These are phyloP conservation scores for Tubosaeta sp. DNA, from an alignment of 768 basidiomycete species.

Conservation along the genomic window DNA sequence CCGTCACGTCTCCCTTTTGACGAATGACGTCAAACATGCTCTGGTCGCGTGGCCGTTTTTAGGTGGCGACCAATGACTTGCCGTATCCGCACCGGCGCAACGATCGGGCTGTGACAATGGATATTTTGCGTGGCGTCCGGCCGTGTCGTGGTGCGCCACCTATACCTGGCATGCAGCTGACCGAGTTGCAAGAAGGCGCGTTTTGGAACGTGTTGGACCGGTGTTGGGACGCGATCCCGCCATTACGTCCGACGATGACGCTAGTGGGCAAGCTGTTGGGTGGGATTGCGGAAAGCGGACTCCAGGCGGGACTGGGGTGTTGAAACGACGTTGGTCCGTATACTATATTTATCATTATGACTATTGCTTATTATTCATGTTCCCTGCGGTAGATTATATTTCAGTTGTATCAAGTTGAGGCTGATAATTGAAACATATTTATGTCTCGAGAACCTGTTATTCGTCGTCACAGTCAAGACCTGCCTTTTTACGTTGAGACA, in stretches of 20 bases:
- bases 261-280: conserved; percentile 26
- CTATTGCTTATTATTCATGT: no score
- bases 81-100: conserved; percentile 53
- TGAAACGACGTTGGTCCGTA: no score
- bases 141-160: conserved; percentile 36
- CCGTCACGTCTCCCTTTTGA: not conserved
- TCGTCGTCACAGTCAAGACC: conserved; percentile 18
- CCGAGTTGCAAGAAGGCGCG: conserved; percentile 22
- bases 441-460: no score
- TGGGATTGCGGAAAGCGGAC: conserved; percentile 2
- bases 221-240: conserved; percentile 41
- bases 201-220: conserved; percentile 44
- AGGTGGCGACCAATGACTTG: conserved; percentile 49
- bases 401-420: no score
- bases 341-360: not conserved
- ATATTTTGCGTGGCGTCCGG: conserved; percentile 48
- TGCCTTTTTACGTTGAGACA: conserved; percentile 27
- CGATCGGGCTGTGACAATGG: conserved; percentile 52
- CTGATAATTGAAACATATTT: no score
- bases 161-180: conserved; percentile 14
- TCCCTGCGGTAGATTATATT: no score
- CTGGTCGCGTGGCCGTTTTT: not conserved
- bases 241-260: conserved; percentile 41
- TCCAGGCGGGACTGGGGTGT: no score
- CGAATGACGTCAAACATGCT: not conserved